Evolutionary conservation across 768 basidiomycete species (phyloP).

Genomic region (Pisolithus microcarpus): DNA sequence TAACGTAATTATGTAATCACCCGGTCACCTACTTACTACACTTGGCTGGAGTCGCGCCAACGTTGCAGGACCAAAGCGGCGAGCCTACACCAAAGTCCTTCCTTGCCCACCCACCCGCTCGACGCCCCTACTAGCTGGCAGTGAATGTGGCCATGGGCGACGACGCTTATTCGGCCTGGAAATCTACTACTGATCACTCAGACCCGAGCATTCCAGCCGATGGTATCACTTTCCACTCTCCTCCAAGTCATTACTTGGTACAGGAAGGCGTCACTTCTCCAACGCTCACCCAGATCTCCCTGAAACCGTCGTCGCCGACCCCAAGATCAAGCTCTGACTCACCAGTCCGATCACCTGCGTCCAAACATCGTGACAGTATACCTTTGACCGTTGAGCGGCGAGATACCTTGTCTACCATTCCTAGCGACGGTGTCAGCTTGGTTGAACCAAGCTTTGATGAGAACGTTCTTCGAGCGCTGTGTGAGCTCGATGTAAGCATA

Average conservation of each 20-base stretch:
- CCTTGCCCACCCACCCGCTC: too few relatives aligned
- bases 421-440: slow-evolving; percentile 39
- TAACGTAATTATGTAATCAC: too few relatives aligned
- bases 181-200: slow-evolving; percentile 40
- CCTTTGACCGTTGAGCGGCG: slow-evolving; percentile 39
- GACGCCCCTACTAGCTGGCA: slow-evolving; percentile 1
- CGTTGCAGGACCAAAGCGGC: too few relatives aligned
- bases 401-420: slow-evolving; percentile 38
- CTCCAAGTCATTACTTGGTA: slow-evolving; percentile 26
- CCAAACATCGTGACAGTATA: slow-evolving; percentile 51
- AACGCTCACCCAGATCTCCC: slow-evolving; percentile 25
- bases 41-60: too few relatives aligned
- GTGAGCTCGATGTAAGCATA: slow-evolving; percentile 82
- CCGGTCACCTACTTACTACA: too few relatives aligned
- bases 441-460: slow-evolving; percentile 92
- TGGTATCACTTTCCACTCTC: slow-evolving; percentile 31
- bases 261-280: slow-evolving; percentile 39
- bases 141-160: slow-evolving; percentile 37
- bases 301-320: slow-evolving; percentile 45
- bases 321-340: slow-evolving; percentile 62
- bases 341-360: slow-evolving; percentile 38
- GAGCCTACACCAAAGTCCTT: too few relatives aligned
- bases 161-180: slow-evolving; percentile 47
- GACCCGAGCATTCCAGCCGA: slow-evolving; percentile 35
- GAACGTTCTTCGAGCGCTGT: slow-evolving; percentile 81